phyloP scores from a whole-genome alignment of 495 filamentous ascomycete genomes.

The Penicillium salamii region DNA sequence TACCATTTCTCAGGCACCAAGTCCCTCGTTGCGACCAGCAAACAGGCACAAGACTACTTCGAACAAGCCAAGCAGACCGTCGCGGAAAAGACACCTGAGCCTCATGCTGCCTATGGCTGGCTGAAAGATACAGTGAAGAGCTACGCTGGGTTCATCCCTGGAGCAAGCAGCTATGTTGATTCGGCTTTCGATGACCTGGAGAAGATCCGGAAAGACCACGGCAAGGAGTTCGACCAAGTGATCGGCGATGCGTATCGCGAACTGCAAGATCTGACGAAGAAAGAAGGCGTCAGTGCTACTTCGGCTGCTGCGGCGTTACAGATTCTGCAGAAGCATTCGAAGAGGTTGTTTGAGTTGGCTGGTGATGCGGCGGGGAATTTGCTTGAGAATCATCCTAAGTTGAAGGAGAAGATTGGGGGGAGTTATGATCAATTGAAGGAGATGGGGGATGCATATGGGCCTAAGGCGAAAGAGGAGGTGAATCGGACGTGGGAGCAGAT shows the following conservation, averaged over 20 bases:
- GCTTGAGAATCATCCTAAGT: constrained; percentile 60
- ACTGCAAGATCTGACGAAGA: constrained; percentile 45
- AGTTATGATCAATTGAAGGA: constrained; percentile 59
- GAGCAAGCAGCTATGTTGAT: constrained; percentile 59
- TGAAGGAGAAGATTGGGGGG: constrained; percentile 66
- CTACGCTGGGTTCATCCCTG: constrained; percentile 65
- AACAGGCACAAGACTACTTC: constrained; percentile 51
- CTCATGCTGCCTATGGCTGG: constrained; percentile 56
- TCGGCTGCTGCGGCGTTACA: constrained; percentile 50
- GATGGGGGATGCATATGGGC: constrained; percentile 61
- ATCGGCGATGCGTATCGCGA: constrained; percentile 58
- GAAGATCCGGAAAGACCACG: constrained; percentile 53
- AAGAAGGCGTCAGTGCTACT: constrained; percentile 47
- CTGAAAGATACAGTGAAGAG: constrained; percentile 55
- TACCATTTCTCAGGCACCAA: constrained; percentile 61
- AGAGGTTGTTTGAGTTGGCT: constrained; percentile 50
- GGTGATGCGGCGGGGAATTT: constrained; percentile 55
- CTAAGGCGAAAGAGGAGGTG: constrained; percentile 65
- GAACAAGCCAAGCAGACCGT: constrained; percentile 48
- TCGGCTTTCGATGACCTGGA: constrained; percentile 62
- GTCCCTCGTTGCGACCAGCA: constrained; percentile 47
- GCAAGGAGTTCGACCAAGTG: constrained; percentile 60
- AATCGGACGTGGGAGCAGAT: constrained; percentile 64
- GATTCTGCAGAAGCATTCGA: constrained; percentile 50
- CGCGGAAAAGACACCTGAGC: constrained; percentile 52